Evolutionary conservation across 2,329 filamentous ascomycete genomes (phyloP).

Genomic region (Talaromyces pinophilus): DNA sequence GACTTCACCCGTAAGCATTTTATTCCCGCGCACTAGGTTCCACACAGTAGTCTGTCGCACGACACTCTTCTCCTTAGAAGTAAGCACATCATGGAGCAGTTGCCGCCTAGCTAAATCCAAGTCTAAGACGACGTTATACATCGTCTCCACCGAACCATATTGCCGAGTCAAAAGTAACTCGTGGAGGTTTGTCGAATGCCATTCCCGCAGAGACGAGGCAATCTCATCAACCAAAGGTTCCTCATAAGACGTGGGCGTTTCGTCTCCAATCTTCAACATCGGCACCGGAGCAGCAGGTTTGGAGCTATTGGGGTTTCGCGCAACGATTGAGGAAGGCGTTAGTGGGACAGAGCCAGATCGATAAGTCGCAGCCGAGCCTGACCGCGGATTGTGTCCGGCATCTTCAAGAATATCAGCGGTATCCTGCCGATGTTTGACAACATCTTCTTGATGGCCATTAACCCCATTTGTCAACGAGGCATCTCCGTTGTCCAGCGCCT

Average conservation of each 20-base stretch:
- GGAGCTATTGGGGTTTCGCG: constrained; percentile 61
- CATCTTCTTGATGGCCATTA: constrained; percentile 41
- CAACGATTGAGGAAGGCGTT: constrained; percentile 37
- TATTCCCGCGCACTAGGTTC: constrained; percentile 92
- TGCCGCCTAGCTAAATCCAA: constrained; percentile 84
- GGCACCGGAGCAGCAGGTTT: constrained; percentile 91
- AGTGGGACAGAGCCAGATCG: constrained; percentile 37
- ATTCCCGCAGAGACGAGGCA: constrained; percentile 92
- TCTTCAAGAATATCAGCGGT: constrained; percentile 16
- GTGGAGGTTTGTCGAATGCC: constrained; percentile 97
- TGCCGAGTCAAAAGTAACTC: constrained; percentile 80
- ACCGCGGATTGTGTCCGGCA: constrained; percentile 32
- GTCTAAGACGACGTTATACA: constrained; percentile 77
- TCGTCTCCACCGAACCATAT: constrained; percentile 77
- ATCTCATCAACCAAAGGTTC: constrained; percentile 98
- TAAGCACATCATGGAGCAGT: constrained; percentile 91
- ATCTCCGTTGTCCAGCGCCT: constrained; percentile 37
- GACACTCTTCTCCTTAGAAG: constrained; percentile 74
- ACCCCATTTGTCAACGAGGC: constrained; percentile 39
- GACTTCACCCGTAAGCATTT: constrained; percentile 87
- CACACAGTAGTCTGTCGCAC: constrained; percentile 90
- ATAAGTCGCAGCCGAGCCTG: constrained; percentile 32
- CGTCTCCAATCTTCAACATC: constrained; percentile 96
- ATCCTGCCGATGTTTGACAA: constrained; percentile 1
- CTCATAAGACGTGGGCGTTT: constrained; percentile 83